Base-by-base conservation (phyloP, 2,329 filamentous ascomycete genomes). In the Nothophaeocryptopus gaeumannii region DNA sequence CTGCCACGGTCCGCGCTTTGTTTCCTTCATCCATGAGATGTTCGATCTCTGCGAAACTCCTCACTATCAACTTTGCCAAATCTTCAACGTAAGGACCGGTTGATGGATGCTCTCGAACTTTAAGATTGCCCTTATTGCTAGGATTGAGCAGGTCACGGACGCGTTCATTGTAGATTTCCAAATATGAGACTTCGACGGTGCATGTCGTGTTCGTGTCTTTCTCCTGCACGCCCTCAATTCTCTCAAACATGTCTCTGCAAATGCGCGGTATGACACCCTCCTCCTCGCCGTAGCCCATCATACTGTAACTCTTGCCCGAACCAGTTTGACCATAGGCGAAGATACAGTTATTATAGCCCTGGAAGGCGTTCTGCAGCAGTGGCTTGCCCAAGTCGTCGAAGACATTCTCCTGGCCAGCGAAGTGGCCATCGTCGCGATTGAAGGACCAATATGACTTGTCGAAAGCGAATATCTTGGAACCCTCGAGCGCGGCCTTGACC, bases 391-490 rank as follows among this genome's bases (percentile, higher is more conserved):
- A 74, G 67, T 97, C 93, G 46, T 84, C 79, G 70, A 96, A 95
- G 13, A 99, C 78, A 65, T 93, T 82, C 53, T 92, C 86, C 69
- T 99, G 93, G 13, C 88, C 89, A 38, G 93, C 92, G 70, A 91
- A 99, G 70, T 88, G 85, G 1, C 81, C 72, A 60, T 90, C 89
- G 39, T 78, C 79, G 63, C 87, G 87, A 73, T 91, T 83, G 72
- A 97, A 99, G 45, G 92, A 97, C 93, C 93, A 99, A 74, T 99
- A 99, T 45, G 90, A 96, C 65, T 85, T 85, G 74, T 99, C 93
- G 72, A 96, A 99, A 41, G 92, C 92, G 70, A 99, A 99, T 1
- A 85, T 80, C 71, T 96, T 97, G 55, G 81, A 78, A 5, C 83
- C 85, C 43, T 82, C 77, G 52, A 85, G 58, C 39, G 71, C 72